phyloP scores from a whole-genome alignment of 352 stramenopile genomes.

The Elongisporangium undulatum region DNA sequence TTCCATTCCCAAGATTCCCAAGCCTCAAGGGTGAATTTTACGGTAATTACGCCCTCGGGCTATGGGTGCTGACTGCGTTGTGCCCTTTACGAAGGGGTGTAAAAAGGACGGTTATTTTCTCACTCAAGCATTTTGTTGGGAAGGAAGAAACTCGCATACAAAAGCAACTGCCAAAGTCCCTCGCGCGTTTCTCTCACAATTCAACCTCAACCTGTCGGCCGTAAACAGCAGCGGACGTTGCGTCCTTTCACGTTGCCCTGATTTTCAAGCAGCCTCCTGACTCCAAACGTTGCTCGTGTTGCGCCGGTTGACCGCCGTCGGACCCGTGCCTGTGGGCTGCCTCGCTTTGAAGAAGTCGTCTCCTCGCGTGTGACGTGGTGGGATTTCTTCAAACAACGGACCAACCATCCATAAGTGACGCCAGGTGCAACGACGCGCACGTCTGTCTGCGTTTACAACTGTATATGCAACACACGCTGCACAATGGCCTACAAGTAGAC shows the following conservation, averaged over 20 bases:
- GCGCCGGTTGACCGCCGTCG: neutral
- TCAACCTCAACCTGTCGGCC: neutral
- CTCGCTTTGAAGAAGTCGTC: neutral
- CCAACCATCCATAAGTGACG: neutral
- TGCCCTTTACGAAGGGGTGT: neutral
- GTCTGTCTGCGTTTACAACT: neutral
- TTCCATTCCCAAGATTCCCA: neutral
- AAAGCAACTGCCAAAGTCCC: neutral
- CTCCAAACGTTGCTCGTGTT: neutral
- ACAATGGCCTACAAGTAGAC: neutral
- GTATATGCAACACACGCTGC: neutral
- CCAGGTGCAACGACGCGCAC: neutral
- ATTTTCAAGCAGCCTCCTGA: neutral
- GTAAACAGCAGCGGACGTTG: neutral
- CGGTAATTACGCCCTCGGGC: neutral
- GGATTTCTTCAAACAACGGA: neutral
- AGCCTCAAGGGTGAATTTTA: neutral
- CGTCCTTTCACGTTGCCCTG: neutral
- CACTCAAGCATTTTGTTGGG: neutral
- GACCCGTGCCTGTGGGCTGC: neutral
- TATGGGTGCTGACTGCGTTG: neutral
- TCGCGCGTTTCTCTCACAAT: neutral
- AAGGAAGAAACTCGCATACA: neutral
- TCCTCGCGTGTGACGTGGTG: neutral
- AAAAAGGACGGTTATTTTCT: neutral